Percentiles rank a stretch among this genome's conserved stretches.
phyloP scores from a whole-genome alignment of 2,329 filamentous ascomycete species.

The Aspergillus uvarum region DNA sequence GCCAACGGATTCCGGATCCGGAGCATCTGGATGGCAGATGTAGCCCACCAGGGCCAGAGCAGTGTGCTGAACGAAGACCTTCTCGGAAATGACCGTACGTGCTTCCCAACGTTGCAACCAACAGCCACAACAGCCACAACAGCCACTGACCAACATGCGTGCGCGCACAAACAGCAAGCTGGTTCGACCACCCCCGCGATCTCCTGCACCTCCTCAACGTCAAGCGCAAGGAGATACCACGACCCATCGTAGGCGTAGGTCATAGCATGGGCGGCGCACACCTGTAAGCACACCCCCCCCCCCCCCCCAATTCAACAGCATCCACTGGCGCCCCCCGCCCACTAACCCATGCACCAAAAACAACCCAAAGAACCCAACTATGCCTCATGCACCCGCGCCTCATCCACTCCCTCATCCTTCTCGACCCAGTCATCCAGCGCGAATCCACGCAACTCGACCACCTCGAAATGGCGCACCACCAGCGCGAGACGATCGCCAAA shows the following conservation, averaged over 20 bases:
- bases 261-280: slow-evolving; percentile 85
- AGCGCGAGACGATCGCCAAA: slow-evolving; percentile 32
- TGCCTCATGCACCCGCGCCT: slow-evolving; percentile 78
- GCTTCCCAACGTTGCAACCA: no score
- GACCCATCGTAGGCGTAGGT: slow-evolving; percentile 78
- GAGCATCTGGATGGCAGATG: slow-evolving; percentile 85
- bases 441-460: slow-evolving; percentile 43
- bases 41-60: slow-evolving; percentile 80
- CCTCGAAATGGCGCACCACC: slow-evolving; percentile 19
- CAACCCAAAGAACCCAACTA: slow-evolving; percentile 54
- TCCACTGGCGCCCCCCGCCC: not conserved
- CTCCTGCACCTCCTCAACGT: slow-evolving; percentile 81
- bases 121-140: no score
- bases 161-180: slow-evolving; percentile 59
- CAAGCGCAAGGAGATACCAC: slow-evolving; percentile 75
- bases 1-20: slow-evolving; percentile 67
- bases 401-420: slow-evolving; percentile 69
- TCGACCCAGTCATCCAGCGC: slow-evolving; percentile 77
- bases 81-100: slow-evolving; percentile 80
- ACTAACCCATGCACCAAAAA: not conserved
- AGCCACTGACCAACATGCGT: slow-evolving; percentile 17
- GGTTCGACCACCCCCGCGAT: slow-evolving; percentile 83
- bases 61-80: slow-evolving; percentile 71
- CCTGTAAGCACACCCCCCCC: slow-evolving; percentile 45
- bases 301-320: not conserved